Evolutionary conservation across 306 rosid species (phyloP), one percentile per base, ranked within the genome.

Genomic region (Hippophae tibetana): DNA sequence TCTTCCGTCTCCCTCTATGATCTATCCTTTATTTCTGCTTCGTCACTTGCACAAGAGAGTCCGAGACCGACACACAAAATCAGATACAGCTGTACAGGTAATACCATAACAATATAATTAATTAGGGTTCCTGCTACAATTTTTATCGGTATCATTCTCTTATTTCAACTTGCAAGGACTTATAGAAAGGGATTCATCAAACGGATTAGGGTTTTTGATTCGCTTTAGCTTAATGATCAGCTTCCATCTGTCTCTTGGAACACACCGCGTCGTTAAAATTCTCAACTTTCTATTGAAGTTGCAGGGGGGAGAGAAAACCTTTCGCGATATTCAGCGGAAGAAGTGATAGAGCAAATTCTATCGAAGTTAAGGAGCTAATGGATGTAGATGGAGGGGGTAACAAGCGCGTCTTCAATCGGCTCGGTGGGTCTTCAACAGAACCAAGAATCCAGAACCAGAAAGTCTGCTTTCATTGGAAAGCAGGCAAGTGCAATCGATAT

Each of bases 381-480:
- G 99, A 93, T 69, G 49, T 75, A 7, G 95, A 88, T 48, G 93
- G 90, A 14, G 82, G 73, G 47, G 78, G 89, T 13, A 72, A 59
- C 69, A 88, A 93, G 77, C 97, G 97, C 58, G 85, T 86, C 26
- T 93, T 75, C 66, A 75, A 80, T 26, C 74, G 97, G 9, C 73
- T 86, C 38, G 83, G 88, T 50, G 84, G 82, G 1, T 69, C 83
- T 2, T 55, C 76, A 2, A 49, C 73, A 11, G 95, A 82, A 54
- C 1, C 68, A 3, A 88, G 58, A 78, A 56, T 61, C 52, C 38
- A 31, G 5, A 31, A 31, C 38, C 93, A 81, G 72, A 86, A 77
- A 71, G 99, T 93, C 9, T 93, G 99, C 72, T 89, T 5, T 72
- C 84, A 86, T 67, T 93, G 99, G 99, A 84, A 80, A 62, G 97